Percentiles rank a stretch among this genome's conserved stretches.
Evolutionary conservation across 345 rosid species (phyloP).

Genomic region (Raphanus sativus): DNA sequence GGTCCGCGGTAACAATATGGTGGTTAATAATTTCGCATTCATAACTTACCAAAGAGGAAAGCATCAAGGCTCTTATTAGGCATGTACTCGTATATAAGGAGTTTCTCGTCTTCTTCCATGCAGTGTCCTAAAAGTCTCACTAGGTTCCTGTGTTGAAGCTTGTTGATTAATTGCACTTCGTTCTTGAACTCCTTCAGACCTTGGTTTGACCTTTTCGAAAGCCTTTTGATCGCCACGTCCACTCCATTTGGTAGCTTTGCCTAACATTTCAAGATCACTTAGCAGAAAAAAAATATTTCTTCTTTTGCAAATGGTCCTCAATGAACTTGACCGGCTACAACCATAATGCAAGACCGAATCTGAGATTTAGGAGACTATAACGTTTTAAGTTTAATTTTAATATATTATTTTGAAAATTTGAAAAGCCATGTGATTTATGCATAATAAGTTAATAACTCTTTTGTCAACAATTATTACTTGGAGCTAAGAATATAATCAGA

Average conservation of each 20-base stretch:
- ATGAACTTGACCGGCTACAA: too few species aligned
- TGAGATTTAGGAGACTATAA: too few species aligned
- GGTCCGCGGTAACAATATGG: too few species aligned
- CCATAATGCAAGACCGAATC: too few species aligned
- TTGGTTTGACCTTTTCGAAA: background rate
- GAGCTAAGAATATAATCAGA: too few species aligned
- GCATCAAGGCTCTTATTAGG: conserved; percentile 16
- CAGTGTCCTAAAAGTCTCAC: background rate
- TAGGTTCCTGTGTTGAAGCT: background rate
- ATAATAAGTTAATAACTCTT: too few species aligned
- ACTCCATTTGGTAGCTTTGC: background rate
- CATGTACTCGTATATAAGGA: conserved; percentile 26
- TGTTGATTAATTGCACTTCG: background rate
- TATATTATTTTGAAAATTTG: too few species aligned
- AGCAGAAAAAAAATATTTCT: too few species aligned
- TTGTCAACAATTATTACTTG: too few species aligned
- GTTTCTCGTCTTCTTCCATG: conserved; percentile 11
- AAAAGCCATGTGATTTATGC: too few species aligned
- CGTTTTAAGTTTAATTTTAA: too few species aligned
- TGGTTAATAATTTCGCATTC: background rate
- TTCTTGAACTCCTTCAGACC: background rate
- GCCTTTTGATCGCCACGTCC: background rate
- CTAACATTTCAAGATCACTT: background rate
- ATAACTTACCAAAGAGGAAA: background rate
- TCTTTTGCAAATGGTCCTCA: too few species aligned